Conservation (phyloP, 768 basidiomycete species). For the Mycena sanguinolenta region DNA sequence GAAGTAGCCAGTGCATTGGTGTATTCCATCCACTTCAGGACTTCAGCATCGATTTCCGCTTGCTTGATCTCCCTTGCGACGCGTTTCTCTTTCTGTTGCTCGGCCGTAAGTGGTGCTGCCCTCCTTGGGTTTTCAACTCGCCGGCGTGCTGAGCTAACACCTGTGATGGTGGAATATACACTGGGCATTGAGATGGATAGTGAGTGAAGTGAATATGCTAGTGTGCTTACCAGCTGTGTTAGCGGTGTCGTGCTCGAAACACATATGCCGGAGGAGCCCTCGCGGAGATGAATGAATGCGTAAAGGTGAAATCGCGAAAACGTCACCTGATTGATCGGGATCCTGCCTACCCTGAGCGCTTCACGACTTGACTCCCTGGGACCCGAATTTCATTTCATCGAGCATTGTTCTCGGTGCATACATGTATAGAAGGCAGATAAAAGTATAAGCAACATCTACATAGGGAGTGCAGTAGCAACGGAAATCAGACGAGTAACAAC, state of each 20-base stretch:
- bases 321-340: too few species aligned
- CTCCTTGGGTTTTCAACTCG: conserved; percentile 3
- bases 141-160: neutral
- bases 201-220: neutral
- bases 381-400: too few species aligned
- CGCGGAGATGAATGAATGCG: too few species aligned
- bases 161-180: conserved; percentile 1
- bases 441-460: too few species aligned
- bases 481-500: neutral
- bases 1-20: neutral
- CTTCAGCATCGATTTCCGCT: neutral
- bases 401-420: too few species aligned
- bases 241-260: neutral
- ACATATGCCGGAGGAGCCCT: neutral
- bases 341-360: too few species aligned
- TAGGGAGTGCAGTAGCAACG: too few species aligned
- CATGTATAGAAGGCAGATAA: too few species aligned
- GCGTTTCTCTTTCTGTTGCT: conserved; percentile 3
- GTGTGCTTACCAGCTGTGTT: neutral
- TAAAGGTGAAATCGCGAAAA: too few species aligned
- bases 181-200: neutral
- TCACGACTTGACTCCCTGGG: too few species aligned
- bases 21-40: conserved; percentile 2
- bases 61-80: neutral
- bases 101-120: conserved; percentile 8